These are phyloP conservation scores for Aspergillus japonicus DNA, from an alignment of 2,329 filamentous ascomycete genomes.

Conservation along the genomic window DNA sequence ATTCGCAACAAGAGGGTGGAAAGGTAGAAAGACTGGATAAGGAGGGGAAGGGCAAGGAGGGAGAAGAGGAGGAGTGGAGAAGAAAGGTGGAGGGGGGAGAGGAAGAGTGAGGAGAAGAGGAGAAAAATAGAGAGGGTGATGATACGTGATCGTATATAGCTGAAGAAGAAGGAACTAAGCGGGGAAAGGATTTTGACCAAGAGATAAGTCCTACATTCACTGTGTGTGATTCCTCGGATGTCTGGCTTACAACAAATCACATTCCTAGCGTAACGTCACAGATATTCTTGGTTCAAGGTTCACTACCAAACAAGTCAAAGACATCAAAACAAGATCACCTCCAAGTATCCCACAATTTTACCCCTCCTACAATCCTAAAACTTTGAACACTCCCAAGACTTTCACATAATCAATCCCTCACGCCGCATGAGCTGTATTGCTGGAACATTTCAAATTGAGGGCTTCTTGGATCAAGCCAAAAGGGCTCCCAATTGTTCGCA, in stretches of 20 bases:
- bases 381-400: too few species aligned
- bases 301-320: too few species aligned
- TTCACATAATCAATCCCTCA: neutral
- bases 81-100: neutral
- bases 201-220: too few species aligned
- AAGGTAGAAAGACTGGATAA: too few species aligned
- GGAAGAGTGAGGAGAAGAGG: neutral
- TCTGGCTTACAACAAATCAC: too few species aligned
- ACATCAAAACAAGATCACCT: too few species aligned
- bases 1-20: neutral
- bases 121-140: too few species aligned
- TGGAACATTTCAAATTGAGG: neutral
- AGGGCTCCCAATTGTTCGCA: neutral
- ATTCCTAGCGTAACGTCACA: too few species aligned
- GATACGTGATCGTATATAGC: too few species aligned
- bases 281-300: too few species aligned
- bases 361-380: neutral
- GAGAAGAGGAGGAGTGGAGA: neutral
- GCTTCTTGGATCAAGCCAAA: constrained; percentile 1
- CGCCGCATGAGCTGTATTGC: neutral
- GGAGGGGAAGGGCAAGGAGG: neutral
- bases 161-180: neutral
- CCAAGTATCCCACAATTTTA: too few species aligned
- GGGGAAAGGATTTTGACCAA: neutral
- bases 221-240: too few species aligned